phyloP scores from a whole-genome alignment of 2,329 filamentous ascomycete species.

The Teratosphaeria nubilosa region DNA sequence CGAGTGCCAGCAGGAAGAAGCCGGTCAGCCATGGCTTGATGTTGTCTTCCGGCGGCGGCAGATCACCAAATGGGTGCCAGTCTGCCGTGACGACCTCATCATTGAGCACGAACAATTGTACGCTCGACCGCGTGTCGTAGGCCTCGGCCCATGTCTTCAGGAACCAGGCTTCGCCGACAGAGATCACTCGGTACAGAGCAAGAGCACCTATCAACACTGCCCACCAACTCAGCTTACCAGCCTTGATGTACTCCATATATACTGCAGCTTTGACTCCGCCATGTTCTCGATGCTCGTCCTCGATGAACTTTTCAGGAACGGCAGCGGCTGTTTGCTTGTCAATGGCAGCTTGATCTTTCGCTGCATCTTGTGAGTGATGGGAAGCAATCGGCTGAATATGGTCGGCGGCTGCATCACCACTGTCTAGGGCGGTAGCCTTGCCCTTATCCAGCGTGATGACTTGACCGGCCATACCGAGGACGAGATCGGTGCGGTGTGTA shows the following conservation, averaged over 20 bases:
- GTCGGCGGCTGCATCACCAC: conserved; percentile 10
- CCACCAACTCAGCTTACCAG: conserved; percentile 70
- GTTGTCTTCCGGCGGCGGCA: conserved; percentile 58
- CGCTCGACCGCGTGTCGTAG: conserved; percentile 38
- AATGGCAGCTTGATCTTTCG: conserved; percentile 17
- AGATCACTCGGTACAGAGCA: conserved; percentile 51
- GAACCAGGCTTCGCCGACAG: conserved; percentile 65
- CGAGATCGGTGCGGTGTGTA: conserved; percentile 60
- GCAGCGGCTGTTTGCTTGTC: conserved; percentile 41
- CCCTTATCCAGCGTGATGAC: conserved; percentile 60
- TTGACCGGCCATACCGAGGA: conserved; percentile 61
- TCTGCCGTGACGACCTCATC: conserved; percentile 3
- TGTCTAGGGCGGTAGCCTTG: conserved; percentile 30
- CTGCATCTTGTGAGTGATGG: conserved; percentile 1
- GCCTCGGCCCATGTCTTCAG: conserved; percentile 80
- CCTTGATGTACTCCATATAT: conserved; percentile 78
- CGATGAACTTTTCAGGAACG: conserved; percentile 64
- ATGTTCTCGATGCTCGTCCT: conserved; percentile 63
- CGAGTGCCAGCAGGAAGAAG: conserved; percentile 56
- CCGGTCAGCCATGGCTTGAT: conserved; percentile 64
- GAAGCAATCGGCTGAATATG: conserved; percentile 1
- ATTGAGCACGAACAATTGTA: neutral
- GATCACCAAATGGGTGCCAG: conserved; percentile 31
- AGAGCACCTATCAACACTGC: conserved; percentile 52
- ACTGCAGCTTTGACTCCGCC: conserved; percentile 66